Base-by-base conservation (phyloP, 345 rosid genomes). In the Barbarea vulgaris region DNA sequence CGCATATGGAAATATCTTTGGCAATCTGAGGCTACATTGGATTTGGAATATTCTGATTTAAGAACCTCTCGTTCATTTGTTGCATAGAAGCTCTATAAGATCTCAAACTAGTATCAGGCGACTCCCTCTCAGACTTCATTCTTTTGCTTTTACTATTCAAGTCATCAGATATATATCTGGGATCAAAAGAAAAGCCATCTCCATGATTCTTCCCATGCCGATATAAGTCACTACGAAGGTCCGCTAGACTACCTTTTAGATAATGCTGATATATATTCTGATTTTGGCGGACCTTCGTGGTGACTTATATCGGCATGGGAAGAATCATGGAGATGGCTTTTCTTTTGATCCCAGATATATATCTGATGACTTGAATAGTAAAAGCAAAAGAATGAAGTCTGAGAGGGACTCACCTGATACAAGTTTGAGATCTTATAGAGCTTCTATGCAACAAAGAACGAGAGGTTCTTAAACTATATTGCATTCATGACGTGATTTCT, bases 101-200 rank as follows among this genome's bases (percentile, higher is more conserved):
- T 75, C 76, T 86, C 70, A 71, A 80, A 80, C 79, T 81, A 11
- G 80, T 73, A 72, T 88, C 86, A 53, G 88, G 86, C 42, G 91
- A 84, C 69, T 85, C 85, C 73, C 76, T 85, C 68, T 74, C 85
- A 19, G 67, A 54, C 81, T 84, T 92, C 88, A 86, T 72, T 72
- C 86, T 91, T 85, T 88, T 89, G 82, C 83, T 83, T 84, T 81
- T 85, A 59, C 62, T 24, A 81, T 83, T 84, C 92, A 87, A 77
- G 44, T 86, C 86, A 63, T 86, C 87, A 77, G 85, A 74, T 70
- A 77, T 82, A 79, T 81, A 77, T 53, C 90, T 76, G 5, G 86
- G 76, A 82, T 91, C 90, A 63, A 75, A 41, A 52, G 87, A 57
- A 47, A 85, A 76, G 41, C 58, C 76, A 79, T 84, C 87, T 65